Evolutionary conservation across 192 early-diverging fungal genomes (phyloP).

Genomic region (Coemansia sp.): DNA sequence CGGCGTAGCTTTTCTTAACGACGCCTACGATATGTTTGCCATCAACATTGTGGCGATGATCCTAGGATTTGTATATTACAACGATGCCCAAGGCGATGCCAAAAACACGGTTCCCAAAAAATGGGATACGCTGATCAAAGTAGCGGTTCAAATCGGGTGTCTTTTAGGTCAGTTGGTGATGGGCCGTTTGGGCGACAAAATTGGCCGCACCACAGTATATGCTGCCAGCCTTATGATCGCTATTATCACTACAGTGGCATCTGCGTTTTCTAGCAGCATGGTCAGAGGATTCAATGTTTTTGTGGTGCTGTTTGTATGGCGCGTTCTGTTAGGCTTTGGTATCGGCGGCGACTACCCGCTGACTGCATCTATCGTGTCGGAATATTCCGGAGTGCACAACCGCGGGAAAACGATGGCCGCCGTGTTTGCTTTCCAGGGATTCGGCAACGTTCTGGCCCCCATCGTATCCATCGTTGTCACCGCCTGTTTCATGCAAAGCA

Average conservation of each 20-base stretch:
- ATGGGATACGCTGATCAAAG: conserved; percentile 82
- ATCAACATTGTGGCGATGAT: conserved; percentile 88
- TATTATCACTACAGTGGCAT: conserved; percentile 79
- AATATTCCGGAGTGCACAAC: conserved; percentile 75
- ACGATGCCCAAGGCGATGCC: conserved; percentile 23
- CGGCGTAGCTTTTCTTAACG: conserved; percentile 85
- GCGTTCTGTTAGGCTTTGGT: conserved; percentile 86
- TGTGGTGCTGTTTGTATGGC: conserved; percentile 77
- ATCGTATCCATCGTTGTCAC: conserved; percentile 70
- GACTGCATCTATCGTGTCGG: conserved; percentile 87
- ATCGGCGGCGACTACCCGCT: conserved; percentile 93
- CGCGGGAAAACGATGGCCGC: conserved; percentile 86
- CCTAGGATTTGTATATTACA: conserved; percentile 67
- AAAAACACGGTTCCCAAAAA: conserved; percentile 58
- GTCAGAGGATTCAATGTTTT: conserved; percentile 65
- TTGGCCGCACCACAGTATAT: conserved; percentile 88
- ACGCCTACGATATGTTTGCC: conserved; percentile 93
- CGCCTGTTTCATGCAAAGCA: conserved; percentile 63
- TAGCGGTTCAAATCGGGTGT: conserved; percentile 81
- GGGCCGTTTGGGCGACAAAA: conserved; percentile 80
- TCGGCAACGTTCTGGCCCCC: conserved; percentile 80
- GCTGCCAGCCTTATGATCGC: conserved; percentile 86
- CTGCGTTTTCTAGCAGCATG: conserved; percentile 67
- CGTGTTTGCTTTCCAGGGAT: conserved; percentile 91
- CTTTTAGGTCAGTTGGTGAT: conserved; percentile 88